Conservation (phyloP, 2,329 filamentous ascomycete genomes). For the Lasiodiplodia sp. region DNA sequence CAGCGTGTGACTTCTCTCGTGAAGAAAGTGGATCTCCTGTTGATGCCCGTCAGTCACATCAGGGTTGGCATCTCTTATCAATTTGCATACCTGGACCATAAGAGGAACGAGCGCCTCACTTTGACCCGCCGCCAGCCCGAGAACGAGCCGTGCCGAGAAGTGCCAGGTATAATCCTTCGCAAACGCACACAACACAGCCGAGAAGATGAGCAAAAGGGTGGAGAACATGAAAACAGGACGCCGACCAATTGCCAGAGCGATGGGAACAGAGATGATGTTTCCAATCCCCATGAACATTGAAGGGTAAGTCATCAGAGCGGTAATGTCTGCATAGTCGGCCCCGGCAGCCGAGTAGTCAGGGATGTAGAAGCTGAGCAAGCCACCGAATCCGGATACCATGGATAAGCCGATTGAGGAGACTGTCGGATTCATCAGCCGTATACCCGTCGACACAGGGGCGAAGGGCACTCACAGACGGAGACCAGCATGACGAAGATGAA, state of each 20-base stretch:
- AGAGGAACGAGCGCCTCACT: slow-evolving; percentile 53
- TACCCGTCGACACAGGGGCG: no score
- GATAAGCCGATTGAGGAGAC: slow-evolving; percentile 51
- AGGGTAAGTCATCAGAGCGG: slow-evolving; percentile 41
- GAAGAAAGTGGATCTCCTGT: slow-evolving; percentile 51
- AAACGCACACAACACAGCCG: slow-evolving; percentile 31
- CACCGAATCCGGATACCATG: slow-evolving; percentile 53
- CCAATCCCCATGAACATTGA: slow-evolving; percentile 40
- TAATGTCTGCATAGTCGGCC: slow-evolving; percentile 50
- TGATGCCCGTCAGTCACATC: no score
- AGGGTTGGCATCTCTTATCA: no score
- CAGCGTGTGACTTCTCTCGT: slow-evolving; percentile 51
- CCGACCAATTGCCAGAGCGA: slow-evolving; percentile 37
- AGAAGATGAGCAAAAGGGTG: slow-evolving; percentile 33
- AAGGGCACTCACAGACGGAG: slow-evolving; percentile 37
- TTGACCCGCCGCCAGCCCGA: slow-evolving; percentile 52
- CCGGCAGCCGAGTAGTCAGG: slow-evolving; percentile 47
- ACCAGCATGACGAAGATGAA: slow-evolving; percentile 39
- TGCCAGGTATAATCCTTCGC: slow-evolving; percentile 42
- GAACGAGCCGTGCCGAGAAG: slow-evolving; percentile 47
- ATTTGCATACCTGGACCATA: slow-evolving; percentile 42
- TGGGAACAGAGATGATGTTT: slow-evolving; percentile 35
- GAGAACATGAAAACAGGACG: slow-evolving; percentile 35
- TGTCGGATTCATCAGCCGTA: slow-evolving; percentile 31
- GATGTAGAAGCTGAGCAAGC: slow-evolving; percentile 52